Conservation (phyloP, 805 yeast species). For the Myxozyma lipomycoides region DNA sequence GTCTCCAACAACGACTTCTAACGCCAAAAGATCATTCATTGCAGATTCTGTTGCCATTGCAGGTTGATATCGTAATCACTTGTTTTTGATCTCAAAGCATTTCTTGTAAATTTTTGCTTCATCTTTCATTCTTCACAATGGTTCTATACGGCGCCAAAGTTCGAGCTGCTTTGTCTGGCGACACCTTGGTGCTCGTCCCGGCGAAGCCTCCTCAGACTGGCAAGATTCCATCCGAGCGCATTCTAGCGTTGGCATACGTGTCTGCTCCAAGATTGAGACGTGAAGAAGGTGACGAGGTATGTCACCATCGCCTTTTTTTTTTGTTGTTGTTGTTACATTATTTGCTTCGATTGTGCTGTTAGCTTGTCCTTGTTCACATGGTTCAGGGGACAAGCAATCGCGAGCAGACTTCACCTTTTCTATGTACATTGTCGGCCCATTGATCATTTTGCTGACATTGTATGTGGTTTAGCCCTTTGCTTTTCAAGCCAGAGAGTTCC, state of each 20-base stretch:
- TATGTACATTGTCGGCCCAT: too few relatives aligned
- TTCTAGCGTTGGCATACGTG: conserved; percentile 61
- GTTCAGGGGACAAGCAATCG: not conserved
- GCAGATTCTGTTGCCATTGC: too few relatives aligned
- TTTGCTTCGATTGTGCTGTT: too few relatives aligned
- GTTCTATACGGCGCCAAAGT: conserved; percentile 51
- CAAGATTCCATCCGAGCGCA: conserved; percentile 49
- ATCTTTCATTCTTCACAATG: too few relatives aligned
- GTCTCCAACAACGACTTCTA: too few relatives aligned
- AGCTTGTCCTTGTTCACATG: too few relatives aligned
- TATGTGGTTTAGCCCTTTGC: conserved; percentile 43
- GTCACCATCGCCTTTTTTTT: not conserved
- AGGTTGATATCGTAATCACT: too few relatives aligned
- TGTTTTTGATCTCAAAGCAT: too few relatives aligned
- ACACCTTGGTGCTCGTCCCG: conserved; percentile 61
- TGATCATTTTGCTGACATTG: not conserved
- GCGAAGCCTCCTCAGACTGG: conserved; percentile 31
- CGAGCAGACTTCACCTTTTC: too few relatives aligned
- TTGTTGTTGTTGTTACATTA: not conserved
- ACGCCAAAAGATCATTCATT: too few relatives aligned
- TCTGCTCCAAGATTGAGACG: conserved; percentile 50
- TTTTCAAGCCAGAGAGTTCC: conserved; percentile 56
- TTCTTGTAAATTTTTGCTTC: too few relatives aligned
- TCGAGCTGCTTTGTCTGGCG: conserved; percentile 66
- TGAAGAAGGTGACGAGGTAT: conserved; percentile 31